Evolutionary conservation across 345 rosid genomes (phyloP), one percentile per base, ranked within the genome.

Genomic region (Citrus medica): DNA sequence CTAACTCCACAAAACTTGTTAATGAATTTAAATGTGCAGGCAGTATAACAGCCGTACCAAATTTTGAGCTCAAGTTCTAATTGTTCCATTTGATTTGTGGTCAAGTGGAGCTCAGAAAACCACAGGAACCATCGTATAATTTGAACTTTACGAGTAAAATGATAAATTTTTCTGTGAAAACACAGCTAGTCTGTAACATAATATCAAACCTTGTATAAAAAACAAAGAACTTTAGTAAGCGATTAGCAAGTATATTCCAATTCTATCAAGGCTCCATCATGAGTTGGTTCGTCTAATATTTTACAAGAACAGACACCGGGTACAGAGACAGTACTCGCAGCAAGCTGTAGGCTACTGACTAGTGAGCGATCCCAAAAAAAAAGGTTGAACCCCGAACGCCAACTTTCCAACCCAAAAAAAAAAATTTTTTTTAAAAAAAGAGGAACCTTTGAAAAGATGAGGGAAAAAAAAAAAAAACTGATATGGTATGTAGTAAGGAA

Each of bases 251-350:
- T 65, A 30, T 65, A n/a, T 32, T 48, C 51, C 51, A 33, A 65
- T 58, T 66, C 64, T 63, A 21, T 38, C 32, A 32, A 73, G 69
- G 78, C 64, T 33, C 69, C 79, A 33, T 35, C 72, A 25, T 48
- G 73, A 67, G 27, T 71, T 61, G 74, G 25, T 71, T 61, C 33
- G 76, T 35, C 61, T 76, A 46, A 70, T 77, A 78, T 84, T 42
- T 63, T 84, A 82, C 85, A 84, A 14, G 81, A 65, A 19, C 38
- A 72, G 37, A 74, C 22, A 13, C 51, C 51, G 5, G 5, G 65
- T 81, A 30, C 60, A 74, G 79, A 79, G 0, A 40, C 17, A 61
- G 21, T 14, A 14, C 13, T 6, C 25, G 58, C 10, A 28, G 42
- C 9, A 4, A 71, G 59, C 2, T 7, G 58, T 1, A 17, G 58